A percentile compares a stretch with the other conserved stretches of the same genome.
These are phyloP conservation scores for Kwoniella dejecticola DNA, from an alignment of 768 basidiomycete genomes.

Conservation along the genomic window DNA sequence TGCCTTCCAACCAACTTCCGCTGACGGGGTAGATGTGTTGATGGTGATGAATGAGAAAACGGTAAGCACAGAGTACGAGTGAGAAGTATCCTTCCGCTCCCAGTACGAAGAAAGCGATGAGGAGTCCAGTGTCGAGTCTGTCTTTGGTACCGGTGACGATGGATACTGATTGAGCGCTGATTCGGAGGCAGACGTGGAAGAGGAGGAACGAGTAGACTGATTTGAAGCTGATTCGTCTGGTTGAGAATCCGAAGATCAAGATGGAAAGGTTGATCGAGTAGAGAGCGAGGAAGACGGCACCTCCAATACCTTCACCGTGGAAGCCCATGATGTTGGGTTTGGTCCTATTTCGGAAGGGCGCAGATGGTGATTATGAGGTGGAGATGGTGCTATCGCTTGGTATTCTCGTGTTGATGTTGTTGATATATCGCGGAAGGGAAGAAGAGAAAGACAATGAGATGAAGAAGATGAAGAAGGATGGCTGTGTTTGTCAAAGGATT, in stretches of 20 bases:
- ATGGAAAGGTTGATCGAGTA: slow-evolving; percentile 26
- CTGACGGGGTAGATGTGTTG: slow-evolving; percentile 21
- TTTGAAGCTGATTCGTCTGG: slow-evolving; percentile 24
- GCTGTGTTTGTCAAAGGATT: too few relatives aligned
- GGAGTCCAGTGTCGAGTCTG: slow-evolving; percentile 20
- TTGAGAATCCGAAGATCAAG: slow-evolving; percentile 27
- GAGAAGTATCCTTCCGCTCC: slow-evolving; percentile 37
- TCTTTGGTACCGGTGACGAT: slow-evolving; percentile 29
- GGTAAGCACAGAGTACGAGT: slow-evolving; percentile 30
- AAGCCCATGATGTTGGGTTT: slow-evolving; percentile 4
- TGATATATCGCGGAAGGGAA: too few relatives aligned
- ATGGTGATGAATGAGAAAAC: slow-evolving; percentile 36
- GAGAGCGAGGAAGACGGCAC: slow-evolving; percentile 23
- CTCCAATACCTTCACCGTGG: slow-evolving; percentile 23
- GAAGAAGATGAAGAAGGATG: too few relatives aligned
- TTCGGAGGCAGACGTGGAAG: slow-evolving; percentile 32
- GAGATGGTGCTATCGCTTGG: too few relatives aligned
- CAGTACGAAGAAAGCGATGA: slow-evolving; percentile 38
- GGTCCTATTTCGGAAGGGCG: too few relatives aligned
- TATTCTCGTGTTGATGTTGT: too few relatives aligned
- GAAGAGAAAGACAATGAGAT: too few relatives aligned
- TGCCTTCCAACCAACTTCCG: slow-evolving; percentile 27
- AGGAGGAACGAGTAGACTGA: slow-evolving; percentile 35
- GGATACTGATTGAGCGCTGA: slow-evolving; percentile 27
- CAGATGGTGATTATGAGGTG: too few relatives aligned